Evolutionary conservation across 768 basidiomycete genomes (phyloP).

Genomic region (Phaeotremella skinneri): DNA sequence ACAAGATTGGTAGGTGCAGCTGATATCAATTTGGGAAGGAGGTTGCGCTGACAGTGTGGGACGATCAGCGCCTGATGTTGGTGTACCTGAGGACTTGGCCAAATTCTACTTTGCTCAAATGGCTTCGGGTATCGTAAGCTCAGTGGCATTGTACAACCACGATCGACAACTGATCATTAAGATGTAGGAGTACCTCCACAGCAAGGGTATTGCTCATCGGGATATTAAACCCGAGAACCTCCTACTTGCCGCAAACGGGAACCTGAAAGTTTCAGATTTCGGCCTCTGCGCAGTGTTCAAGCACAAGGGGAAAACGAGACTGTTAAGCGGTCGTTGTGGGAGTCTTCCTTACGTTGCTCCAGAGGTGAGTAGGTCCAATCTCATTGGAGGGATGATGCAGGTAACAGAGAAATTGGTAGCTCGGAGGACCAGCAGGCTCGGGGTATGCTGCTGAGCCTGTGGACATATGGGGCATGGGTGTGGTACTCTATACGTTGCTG

Average conservation of each 20-base stretch:
- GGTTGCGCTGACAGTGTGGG: slow-evolving; percentile 1
- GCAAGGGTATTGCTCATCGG: slow-evolving; percentile 87
- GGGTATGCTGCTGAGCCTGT: slow-evolving; percentile 88
- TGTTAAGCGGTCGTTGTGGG: slow-evolving; percentile 78
- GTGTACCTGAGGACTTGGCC: slow-evolving; percentile 78
- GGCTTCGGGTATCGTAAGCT: slow-evolving; percentile 71
- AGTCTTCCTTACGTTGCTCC: slow-evolving; percentile 93
- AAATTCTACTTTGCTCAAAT: slow-evolving; percentile 89
- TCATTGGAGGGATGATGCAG: not conserved
- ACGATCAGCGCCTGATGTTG: slow-evolving; percentile 76
- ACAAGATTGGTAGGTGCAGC: slow-evolving; percentile 80
- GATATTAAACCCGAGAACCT: slow-evolving; percentile 97
- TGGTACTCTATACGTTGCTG: slow-evolving; percentile 86
- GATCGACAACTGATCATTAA: not conserved
- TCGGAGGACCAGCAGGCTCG: slow-evolving; percentile 58
- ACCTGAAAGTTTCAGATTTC: slow-evolving; percentile 92
- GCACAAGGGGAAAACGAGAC: slow-evolving; percentile 77
- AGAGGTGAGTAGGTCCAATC: slow-evolving; percentile 60
- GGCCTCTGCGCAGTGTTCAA: slow-evolving; percentile 87
- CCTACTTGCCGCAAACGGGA: slow-evolving; percentile 74
- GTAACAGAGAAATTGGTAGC: slow-evolving; percentile 53
- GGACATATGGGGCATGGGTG: slow-evolving; percentile 93
- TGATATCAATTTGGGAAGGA: not conserved
- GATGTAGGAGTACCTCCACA: slow-evolving; percentile 74
- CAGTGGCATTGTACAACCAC: not conserved